Base-by-base conservation (phyloP, 257 asterid genomes). In the Leptodermis oblonga region DNA sequence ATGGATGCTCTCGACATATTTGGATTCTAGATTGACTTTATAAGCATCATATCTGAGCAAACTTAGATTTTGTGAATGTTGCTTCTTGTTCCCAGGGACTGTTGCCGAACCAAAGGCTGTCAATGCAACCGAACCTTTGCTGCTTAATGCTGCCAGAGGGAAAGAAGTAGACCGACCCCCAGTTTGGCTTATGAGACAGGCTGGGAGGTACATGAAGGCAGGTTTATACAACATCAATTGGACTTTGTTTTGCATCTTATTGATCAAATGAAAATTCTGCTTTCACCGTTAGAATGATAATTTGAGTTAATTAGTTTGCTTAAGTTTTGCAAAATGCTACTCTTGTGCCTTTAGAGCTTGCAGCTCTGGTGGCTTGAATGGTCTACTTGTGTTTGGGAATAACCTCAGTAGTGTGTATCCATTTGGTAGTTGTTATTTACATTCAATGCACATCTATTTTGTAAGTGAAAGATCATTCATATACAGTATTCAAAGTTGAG, bases 121-220 rank as follows among this genome's bases (percentile, higher is more conserved):
- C 42, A 87, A 68, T 80, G 83, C 86, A 8, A 81, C 95, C 1
- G 98, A 94, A 73, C 97, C 99, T 45, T 66, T 94, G 85, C 74
- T 94, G 64, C 95, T 94, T 46, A 73, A 87, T 64, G 99, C 99
- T 59, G 97, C 81, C 34, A 82, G 90, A 59, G 99, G 99, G 71
- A 86, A 89, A 82, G 92, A 86, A 60, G 99, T 94, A 1, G 97
- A 89, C 58, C 89, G 97, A 62, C 99, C 99, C 67, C 99, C 99
- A 7, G 99, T 94, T 83, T 94, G 97, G 97, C 99, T 94, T 69
- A 94, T 94, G 99, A 87, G 99, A 75, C 97, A 94, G 84, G 99
- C 99, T 54, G 99, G 97, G 92, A 91, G 99, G 89, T 94, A 94
- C 81, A 94, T 94, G 99, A 91, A 94, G 99, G 97, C 96, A 94